These are phyloP conservation scores for Grosmannia huntii DNA, from an alignment of 2,329 filamentous ascomycete genomes.

Conservation along the genomic window DNA sequence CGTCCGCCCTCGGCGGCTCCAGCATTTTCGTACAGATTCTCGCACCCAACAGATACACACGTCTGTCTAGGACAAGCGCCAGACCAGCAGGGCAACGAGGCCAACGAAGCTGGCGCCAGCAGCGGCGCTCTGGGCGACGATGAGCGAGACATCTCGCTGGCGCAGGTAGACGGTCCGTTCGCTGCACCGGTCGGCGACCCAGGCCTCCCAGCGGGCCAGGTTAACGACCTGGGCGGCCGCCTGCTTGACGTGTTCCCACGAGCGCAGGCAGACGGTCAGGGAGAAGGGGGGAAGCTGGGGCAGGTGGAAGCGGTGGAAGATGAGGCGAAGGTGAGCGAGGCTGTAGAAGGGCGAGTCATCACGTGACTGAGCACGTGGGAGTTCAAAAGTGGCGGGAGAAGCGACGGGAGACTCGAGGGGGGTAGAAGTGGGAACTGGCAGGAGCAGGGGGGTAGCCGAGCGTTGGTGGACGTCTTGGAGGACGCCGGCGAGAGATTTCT, in stretches of 20 bases:
- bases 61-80: conserved; percentile 15
- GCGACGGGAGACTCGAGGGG: background rate
- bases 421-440: background rate
- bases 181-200: conserved; percentile 48
- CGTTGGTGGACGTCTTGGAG: conserved; percentile 2
- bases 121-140: conserved; percentile 53
- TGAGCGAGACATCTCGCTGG: conserved; percentile 58
- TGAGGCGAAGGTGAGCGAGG: background rate
- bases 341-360: background rate
- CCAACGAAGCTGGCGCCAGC: conserved; percentile 37
- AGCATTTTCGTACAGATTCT: conserved; percentile 17
- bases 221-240: conserved; percentile 25
- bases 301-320: background rate
- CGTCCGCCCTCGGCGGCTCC: background rate
- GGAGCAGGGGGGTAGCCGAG: background rate
- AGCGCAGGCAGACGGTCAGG: conserved; percentile 4
- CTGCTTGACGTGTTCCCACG: conserved; percentile 26
- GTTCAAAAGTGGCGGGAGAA: background rate
- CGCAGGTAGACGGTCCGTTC: conserved; percentile 49
- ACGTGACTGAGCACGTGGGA: background rate
- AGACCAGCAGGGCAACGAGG: conserved; percentile 1
- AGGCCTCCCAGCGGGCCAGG: conserved; percentile 33
- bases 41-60: background rate
- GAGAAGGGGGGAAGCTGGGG: background rate
- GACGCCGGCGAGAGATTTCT: conserved; percentile 15